These are phyloP conservation scores for Digitaria exilis DNA, from an alignment of 202 grass and related monocot genomes.

Conservation along the genomic window DNA sequence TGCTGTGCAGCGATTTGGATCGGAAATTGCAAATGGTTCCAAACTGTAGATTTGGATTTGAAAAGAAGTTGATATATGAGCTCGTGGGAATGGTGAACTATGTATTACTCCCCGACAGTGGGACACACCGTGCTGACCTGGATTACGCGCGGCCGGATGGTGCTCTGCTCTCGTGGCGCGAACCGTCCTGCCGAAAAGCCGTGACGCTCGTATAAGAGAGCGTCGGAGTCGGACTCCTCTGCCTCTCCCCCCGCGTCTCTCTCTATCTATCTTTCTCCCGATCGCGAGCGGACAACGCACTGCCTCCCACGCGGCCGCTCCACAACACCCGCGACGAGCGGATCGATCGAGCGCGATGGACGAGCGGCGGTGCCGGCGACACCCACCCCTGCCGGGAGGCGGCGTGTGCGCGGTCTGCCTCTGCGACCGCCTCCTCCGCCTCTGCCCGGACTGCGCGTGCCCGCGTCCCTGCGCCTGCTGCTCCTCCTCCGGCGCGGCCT, in stretches of 20 bases:
- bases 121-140: neutral
- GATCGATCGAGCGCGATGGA: constrained; percentile 34
- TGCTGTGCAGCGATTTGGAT: neutral
- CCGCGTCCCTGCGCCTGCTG: constrained; percentile 62
- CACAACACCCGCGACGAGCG: neutral
- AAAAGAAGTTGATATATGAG: neutral
- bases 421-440: constrained; percentile 66
- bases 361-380: constrained; percentile 66
- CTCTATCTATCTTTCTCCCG: neutral
- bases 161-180: neutral
- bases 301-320: neutral
- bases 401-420: constrained; percentile 81
- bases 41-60: neutral
- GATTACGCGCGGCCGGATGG: neutral
- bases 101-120: neutral
- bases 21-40: no score
- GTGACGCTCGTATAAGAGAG: constrained; percentile 8
- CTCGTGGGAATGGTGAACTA: no score
- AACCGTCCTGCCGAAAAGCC: neutral
- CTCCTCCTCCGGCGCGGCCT: constrained; percentile 38
- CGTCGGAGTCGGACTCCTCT: neutral
- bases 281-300: constrained; percentile 6
- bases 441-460: constrained; percentile 81
- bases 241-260: constrained; percentile 17
- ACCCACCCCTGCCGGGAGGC: constrained; percentile 36